phyloP scores from a whole-genome alignment of 257 asterid genomes.

The Capsicum rhomboideum region DNA sequence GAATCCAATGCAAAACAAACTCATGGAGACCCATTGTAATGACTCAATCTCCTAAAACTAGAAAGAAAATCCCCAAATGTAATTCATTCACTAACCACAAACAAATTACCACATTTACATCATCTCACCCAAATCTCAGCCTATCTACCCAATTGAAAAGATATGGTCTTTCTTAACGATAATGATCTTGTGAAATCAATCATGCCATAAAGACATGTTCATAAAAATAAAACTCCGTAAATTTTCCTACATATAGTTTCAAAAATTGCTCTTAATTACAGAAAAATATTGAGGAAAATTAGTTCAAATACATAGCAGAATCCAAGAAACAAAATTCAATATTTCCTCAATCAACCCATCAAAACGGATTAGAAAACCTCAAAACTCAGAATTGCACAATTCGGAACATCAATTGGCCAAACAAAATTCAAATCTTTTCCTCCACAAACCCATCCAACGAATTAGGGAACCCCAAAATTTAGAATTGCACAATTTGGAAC shows the following conservation, averaged over 20 bases:
- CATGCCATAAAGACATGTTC: neutral
- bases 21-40: neutral
- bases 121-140: neutral
- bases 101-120: neutral
- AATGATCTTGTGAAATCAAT: neutral
- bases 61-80: neutral
- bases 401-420: neutral
- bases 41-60: neutral
- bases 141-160: neutral
- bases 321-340: neutral
- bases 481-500: neutral
- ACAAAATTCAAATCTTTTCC: neutral
- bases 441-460: neutral
- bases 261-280: neutral
- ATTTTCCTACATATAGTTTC: neutral
- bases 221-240: neutral
- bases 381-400: neutral
- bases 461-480: neutral
- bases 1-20: neutral
- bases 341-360: neutral
- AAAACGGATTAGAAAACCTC: neutral
- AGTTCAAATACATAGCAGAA: neutral
- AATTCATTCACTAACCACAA: neutral
- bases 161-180: neutral
- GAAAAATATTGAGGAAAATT: neutral